Conservation (phyloP, 768 basidiomycete species). For the Rhodosporidiobolus odoratus region DNA sequence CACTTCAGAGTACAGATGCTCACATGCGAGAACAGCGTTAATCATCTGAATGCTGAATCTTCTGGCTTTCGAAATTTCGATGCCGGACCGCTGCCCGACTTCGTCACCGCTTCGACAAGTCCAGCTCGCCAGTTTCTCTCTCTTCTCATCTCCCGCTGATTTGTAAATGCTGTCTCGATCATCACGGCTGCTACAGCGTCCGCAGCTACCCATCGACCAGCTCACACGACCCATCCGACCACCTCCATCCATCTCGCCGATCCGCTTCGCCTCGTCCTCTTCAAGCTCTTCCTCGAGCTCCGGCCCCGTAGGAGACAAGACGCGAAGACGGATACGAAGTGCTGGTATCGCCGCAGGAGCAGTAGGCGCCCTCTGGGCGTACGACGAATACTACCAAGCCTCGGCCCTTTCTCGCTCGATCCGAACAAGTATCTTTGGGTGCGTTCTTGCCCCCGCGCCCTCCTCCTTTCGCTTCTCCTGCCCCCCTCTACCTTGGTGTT, state of each 20-base stretch:
- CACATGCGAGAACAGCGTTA: too few species aligned
- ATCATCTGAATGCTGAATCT: too few species aligned
- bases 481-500: neutral
- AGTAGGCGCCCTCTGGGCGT: neutral
- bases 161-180: too few species aligned
- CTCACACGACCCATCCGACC: neutral
- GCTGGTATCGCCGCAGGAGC: neutral
- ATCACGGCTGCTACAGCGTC: too few species aligned
- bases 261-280: neutral
- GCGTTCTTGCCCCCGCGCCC: neutral
- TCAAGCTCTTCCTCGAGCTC: neutral
- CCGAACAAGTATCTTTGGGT: slow-evolving; percentile 3
- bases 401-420: neutral
- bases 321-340: neutral
- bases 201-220: neutral
- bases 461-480: neutral
- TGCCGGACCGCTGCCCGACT: too few species aligned
- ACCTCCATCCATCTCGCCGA: neutral
- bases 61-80: too few species aligned
- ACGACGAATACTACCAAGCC: slow-evolving; percentile 3
- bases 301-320: neutral
- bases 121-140: too few species aligned
- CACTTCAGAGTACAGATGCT: too few species aligned
- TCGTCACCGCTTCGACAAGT: too few species aligned
- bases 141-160: too few species aligned